Base-by-base conservation (phyloP, 371 early-diverging fungal species). In the Mucor racemosus region DNA sequence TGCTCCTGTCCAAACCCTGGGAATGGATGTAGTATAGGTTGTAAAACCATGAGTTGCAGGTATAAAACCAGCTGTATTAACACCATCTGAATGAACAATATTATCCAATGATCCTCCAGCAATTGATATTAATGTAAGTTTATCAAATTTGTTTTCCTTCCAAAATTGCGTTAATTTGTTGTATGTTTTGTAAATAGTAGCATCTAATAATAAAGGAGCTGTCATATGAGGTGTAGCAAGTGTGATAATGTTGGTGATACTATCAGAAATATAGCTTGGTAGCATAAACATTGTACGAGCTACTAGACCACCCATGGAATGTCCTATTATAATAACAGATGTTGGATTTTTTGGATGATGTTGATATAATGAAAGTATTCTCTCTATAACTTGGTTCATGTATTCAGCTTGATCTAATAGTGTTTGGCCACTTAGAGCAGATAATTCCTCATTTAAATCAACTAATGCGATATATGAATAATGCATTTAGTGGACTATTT, bases 281-380 rank as follows among this genome's bases (percentile, higher is more conserved):
- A 93, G 73, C 7, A 86, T 87, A 56, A 93, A 81, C 58, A 92
- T 78, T 0, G 91, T 82, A 17, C 97, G 78, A 1, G 96, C 95
- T 4, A 97, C 96, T 33, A 97, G 81, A 7, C 98, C 98, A 31
- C 98, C 98, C 98, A 98, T 97, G 7, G 96, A 96, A 70, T 97
- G 98, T 5, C 93, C 97, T 33, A 98, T 77, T 19, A 98, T 74
- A 14, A 94, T 68, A 13, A 97, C 95, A 3, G 94, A 89, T 3
- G 73, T 73, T 3, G 86, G 81, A 6, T 65, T 60, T 0, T 26
- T 36, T 6, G 17, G 14, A 13, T 41, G 41, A n/a, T 36, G 40
- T 3, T 38, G 11, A 41, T 92, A 92, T 11, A 87, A 69, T 1
- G 85, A 79, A 9, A 92, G 71, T 31, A 97, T 93, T 66, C 85